Evolutionary conservation across 352 stramenopile genomes (phyloP).

Genomic region (Pythium oligandrum): DNA sequence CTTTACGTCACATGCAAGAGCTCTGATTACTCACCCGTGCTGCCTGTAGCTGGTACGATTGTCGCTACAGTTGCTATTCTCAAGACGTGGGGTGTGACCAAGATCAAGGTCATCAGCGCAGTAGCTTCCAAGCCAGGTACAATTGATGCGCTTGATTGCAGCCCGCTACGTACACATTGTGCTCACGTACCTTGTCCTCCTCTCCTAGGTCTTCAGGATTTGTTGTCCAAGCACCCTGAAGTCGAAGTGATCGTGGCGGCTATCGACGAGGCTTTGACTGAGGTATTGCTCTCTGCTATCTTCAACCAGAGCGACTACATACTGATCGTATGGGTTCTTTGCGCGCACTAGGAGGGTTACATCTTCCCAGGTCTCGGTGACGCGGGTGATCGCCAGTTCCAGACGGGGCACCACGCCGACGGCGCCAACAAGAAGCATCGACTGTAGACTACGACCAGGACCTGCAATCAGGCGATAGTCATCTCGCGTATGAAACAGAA

Average conservation of each 20-base stretch:
- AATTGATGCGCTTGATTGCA: not conserved
- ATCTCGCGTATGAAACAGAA: too few species aligned
- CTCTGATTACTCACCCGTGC: conserved; percentile 1
- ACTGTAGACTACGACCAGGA: conserved; percentile 20
- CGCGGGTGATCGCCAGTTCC: conserved; percentile 80
- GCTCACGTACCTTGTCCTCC: not conserved
- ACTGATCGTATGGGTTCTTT: not conserved
- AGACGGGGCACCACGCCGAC: conserved; percentile 57
- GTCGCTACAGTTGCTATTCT: conserved; percentile 94
- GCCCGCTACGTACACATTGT: not conserved
- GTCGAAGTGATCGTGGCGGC: conserved; percentile 76
- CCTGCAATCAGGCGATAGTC: not conserved
- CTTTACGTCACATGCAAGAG: not conserved
- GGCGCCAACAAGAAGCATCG: conserved; percentile 54
- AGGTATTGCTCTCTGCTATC: conserved; percentile 27
- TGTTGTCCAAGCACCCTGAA: conserved; percentile 69
- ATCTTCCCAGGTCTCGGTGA: conserved; percentile 81
- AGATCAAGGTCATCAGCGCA: conserved; percentile 92
- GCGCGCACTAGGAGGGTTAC: conserved; percentile 53
- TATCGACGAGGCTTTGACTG: conserved; percentile 70
- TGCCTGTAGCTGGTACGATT: conserved; percentile 80
- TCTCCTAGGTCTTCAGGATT: conserved; percentile 57
- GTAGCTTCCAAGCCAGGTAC: conserved; percentile 90
- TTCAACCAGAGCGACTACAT: not conserved
- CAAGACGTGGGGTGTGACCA: conserved; percentile 93